Conservation (phyloP, 2,329 filamentous ascomycete species). For the Pyrenophora tritici-repentis region DNA sequence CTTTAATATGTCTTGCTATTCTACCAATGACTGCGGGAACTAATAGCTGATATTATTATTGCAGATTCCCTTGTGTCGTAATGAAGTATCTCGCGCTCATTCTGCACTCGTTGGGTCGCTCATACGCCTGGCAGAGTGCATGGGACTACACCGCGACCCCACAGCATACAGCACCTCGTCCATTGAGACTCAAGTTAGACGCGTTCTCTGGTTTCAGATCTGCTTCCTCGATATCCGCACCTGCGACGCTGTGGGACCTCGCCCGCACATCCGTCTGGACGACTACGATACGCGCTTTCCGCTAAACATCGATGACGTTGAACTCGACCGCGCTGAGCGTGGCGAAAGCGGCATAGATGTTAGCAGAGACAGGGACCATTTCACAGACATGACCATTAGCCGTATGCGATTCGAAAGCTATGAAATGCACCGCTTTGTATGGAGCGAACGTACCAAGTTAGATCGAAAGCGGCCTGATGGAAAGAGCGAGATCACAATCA, state of each 20-base stretch:
- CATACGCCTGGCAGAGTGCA: slow-evolving; percentile 75
- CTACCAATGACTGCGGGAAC: too few species aligned
- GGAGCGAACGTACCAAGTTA: slow-evolving; percentile 69
- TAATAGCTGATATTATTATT: slow-evolving; percentile 1
- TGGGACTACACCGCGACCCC: slow-evolving; percentile 75
- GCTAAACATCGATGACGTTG: slow-evolving; percentile 70
- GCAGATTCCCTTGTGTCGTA: slow-evolving; percentile 71
- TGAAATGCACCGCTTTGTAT: slow-evolving; percentile 73
- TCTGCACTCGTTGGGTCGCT: slow-evolving; percentile 73
- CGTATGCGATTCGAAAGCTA: slow-evolving; percentile 74
- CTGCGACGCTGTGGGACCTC: slow-evolving; percentile 74
- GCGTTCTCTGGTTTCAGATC: slow-evolving; percentile 77
- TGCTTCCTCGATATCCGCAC: slow-evolving; percentile 77
- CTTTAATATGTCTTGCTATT: too few species aligned
- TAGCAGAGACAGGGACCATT: slow-evolving; percentile 57
- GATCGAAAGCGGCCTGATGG: slow-evolving; percentile 51
- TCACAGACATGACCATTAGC: slow-evolving; percentile 70
- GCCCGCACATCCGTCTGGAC: slow-evolving; percentile 71
- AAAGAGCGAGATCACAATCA: slow-evolving; percentile 50
- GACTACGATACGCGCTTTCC: slow-evolving; percentile 77
- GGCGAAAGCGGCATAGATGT: slow-evolving; percentile 43
- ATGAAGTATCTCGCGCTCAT: slow-evolving; percentile 73
- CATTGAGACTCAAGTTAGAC: slow-evolving; percentile 71
- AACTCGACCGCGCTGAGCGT: slow-evolving; percentile 54
- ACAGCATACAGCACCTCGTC: slow-evolving; percentile 68